These are phyloP conservation scores for Trametes cinnabarina DNA, from an alignment of 768 basidiomycete genomes.

Conservation along the genomic window DNA sequence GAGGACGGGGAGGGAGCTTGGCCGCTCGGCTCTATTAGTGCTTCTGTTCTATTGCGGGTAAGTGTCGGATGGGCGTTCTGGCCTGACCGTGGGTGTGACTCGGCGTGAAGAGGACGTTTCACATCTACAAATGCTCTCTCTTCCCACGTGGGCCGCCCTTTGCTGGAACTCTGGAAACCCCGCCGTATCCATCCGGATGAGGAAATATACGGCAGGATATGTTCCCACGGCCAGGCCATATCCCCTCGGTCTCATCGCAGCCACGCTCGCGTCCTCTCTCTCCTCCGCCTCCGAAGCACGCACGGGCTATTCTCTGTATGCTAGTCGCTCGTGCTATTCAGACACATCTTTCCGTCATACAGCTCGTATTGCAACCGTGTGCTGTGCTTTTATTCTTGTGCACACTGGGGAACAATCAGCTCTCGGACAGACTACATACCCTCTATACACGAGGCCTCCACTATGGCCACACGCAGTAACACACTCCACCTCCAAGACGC, in stretches of 20 bases:
- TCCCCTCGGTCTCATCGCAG: neutral
- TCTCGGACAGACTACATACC: neutral
- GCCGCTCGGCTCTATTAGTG: slow-evolving; percentile 11
- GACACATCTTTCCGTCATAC: neutral
- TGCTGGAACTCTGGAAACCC: neutral
- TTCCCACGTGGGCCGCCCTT: slow-evolving; percentile 16
- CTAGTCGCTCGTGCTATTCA: neutral
- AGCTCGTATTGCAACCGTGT: neutral
- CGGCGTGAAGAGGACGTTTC: slow-evolving; percentile 19
- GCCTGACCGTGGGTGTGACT: slow-evolving; percentile 13
- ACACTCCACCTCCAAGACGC: slow-evolving; percentile 5
- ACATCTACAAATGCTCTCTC: slow-evolving; percentile 13
- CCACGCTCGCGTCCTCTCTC: neutral
- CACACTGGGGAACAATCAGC: neutral
- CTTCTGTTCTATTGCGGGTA: slow-evolving; percentile 22
- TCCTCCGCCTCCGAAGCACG: neutral
- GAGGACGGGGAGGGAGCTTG: neutral
- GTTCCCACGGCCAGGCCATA: slow-evolving; percentile 11
- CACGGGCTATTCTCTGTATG: neutral
- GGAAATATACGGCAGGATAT: neutral
- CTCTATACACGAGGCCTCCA: slow-evolving; percentile 11
- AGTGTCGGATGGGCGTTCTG: slow-evolving; percentile 22
- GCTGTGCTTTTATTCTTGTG: neutral
- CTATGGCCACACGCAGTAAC: slow-evolving; percentile 2
- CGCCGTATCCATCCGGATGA: slow-evolving; percentile 10